These are phyloP conservation scores for Magnusiomyces starmeri DNA, from an alignment of 1,139 yeast genomes.

Conservation along the genomic window DNA sequence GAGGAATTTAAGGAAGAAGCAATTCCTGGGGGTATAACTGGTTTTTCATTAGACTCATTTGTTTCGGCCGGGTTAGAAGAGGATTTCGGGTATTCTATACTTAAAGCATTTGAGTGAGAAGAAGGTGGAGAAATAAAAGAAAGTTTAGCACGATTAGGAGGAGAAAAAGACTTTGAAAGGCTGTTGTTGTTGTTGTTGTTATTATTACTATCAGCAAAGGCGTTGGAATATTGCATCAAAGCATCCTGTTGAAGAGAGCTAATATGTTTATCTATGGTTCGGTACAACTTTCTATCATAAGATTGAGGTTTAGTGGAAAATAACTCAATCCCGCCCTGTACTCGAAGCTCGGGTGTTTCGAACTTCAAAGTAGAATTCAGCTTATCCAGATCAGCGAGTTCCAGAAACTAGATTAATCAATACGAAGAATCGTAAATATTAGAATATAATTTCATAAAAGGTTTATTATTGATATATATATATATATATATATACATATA, in stretches of 20 bases:
- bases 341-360: conserved; percentile 78
- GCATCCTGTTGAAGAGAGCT: conserved; percentile 23
- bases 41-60: background rate
- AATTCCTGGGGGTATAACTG: conserved; percentile 7
- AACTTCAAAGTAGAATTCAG: conserved; percentile 83
- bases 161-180: conserved; percentile 20
- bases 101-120: background rate
- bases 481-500: background rate
- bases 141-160: conserved; percentile 17
- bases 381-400: conserved; percentile 81
- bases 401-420: conserved; percentile 55
- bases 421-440: background rate
- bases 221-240: conserved; percentile 13
- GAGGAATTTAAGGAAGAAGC: conserved; percentile 37
- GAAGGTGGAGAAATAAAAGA: conserved; percentile 20
- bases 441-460: too few species aligned
- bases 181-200: conserved; percentile 16
- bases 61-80: too few species aligned
- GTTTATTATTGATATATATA: background rate
- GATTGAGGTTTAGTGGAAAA: conserved; percentile 93
- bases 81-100: background rate
- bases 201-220: conserved; percentile 9
- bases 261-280: conserved; percentile 72
- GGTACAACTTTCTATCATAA: conserved; percentile 79
- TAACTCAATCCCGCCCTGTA: conserved; percentile 89